These are phyloP conservation scores for Globisporangium abappressorium DNA, from an alignment of 352 stramenopile species.

Conservation along the genomic window DNA sequence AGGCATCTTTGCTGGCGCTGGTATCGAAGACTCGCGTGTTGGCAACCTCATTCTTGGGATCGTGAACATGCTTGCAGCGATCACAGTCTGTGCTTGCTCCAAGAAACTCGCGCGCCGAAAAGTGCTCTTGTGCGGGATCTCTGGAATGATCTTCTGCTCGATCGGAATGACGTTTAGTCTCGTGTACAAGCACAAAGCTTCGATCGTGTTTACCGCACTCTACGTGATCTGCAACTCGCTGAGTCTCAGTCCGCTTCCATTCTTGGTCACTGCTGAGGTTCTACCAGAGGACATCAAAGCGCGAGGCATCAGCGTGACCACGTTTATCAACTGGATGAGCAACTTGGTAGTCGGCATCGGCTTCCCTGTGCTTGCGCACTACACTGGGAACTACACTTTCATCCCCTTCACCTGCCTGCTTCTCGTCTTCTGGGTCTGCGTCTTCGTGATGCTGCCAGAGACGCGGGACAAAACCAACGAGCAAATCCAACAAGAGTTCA, in stretches of 20 bases:
- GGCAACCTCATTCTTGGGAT: conserved; percentile 30
- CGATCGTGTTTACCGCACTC: conserved; percentile 28
- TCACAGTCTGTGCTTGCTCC: conserved; percentile 27
- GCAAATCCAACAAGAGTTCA: conserved; percentile 41
- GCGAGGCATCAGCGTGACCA: conserved; percentile 33
- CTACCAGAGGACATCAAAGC: conserved; percentile 40
- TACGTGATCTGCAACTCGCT: conserved; percentile 43
- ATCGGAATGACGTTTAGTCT: conserved; percentile 34
- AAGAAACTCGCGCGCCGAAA: conserved; percentile 29
- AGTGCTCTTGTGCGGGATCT: conserved; percentile 29
- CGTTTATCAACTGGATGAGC: conserved; percentile 36
- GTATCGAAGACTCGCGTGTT: conserved; percentile 35
- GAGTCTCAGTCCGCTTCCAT: conserved; percentile 34
- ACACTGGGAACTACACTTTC: conserved; percentile 35
- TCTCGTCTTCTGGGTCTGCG: conserved; percentile 30
- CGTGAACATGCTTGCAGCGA: conserved; percentile 28
- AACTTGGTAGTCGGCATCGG: conserved; percentile 34
- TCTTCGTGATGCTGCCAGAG: conserved; percentile 38
- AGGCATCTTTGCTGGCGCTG: conserved; percentile 31
- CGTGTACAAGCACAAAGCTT: conserved; percentile 21
- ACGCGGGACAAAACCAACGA: conserved; percentile 36
- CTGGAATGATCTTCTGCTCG: conserved; percentile 32
- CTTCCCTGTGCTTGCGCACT: conserved; percentile 31
- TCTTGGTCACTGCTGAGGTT: conserved; percentile 36
- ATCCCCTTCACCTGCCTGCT: conserved; percentile 34